phyloP scores from a whole-genome alignment of 2,329 filamentous ascomycete genomes.

The Biscogniauxia marginata region DNA sequence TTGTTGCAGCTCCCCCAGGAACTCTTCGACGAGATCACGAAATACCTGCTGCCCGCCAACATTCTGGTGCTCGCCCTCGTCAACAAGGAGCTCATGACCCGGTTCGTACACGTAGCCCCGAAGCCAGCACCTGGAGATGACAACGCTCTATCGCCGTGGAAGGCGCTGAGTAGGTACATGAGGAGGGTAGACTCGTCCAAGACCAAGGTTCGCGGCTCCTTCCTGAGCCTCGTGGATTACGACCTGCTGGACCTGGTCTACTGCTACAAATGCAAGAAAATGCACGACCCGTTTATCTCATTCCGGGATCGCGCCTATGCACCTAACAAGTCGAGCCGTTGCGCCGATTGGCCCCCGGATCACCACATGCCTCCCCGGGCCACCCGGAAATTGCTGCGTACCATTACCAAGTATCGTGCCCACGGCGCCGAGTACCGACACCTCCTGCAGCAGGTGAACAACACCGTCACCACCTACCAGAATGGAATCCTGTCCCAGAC shows the following conservation, averaged over 20 bases:
- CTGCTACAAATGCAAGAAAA: slow-evolving; percentile 25
- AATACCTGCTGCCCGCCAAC: slow-evolving; percentile 17
- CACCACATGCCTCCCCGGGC: slow-evolving; percentile 27
- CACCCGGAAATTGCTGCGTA: slow-evolving; percentile 23
- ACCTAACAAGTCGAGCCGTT: slow-evolving; percentile 16
- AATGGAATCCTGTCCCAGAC: slow-evolving; percentile 20
- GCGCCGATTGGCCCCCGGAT: slow-evolving; percentile 20
- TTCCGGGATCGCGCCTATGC: slow-evolving; percentile 21
- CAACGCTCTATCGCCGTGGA: slow-evolving; percentile 8
- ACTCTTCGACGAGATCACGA: slow-evolving; percentile 25
- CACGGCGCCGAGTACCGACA: slow-evolving; percentile 19
- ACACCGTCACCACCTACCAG: slow-evolving; percentile 20
- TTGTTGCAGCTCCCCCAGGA: slow-evolving; percentile 25
- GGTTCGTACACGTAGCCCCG: slow-evolving; percentile 16
- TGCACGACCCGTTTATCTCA: slow-evolving; percentile 23
- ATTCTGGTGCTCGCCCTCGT: slow-evolving; percentile 24
- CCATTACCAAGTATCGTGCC: slow-evolving; percentile 22
- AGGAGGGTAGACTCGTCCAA: slow-evolving; percentile 10
- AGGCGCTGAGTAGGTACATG: slow-evolving; percentile 17
- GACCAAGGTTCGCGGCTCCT: slow-evolving; percentile 16
- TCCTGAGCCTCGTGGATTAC: slow-evolving; percentile 24
- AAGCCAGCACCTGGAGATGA: background rate
- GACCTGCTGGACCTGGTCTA: slow-evolving; percentile 24
- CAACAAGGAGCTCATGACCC: slow-evolving; percentile 24
- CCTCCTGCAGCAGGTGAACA: slow-evolving; percentile 25